Evolutionary conservation across 371 early-diverging fungal species (phyloP), one percentile per base, ranked within the genome.

Genomic region (Apophysomyces variabilis): DNA sequence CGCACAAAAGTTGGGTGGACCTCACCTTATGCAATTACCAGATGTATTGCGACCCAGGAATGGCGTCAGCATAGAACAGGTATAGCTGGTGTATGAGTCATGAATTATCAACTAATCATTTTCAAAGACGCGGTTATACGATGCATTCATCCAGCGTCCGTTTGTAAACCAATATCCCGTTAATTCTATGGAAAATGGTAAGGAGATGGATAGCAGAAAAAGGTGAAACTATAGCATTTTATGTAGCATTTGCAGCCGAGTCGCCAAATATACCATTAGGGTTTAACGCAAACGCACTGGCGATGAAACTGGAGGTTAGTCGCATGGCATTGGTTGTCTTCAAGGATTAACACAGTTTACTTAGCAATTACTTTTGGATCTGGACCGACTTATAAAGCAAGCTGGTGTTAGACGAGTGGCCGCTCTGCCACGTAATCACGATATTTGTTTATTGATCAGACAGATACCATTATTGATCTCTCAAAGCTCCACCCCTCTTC

Each of bases 21-120:
- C 91, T 21, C 97, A 93, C 64, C 92, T 93, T 6, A 76, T 91
- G 43, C 91, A 87, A 38, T 80, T 96, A 38, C 97, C 98, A 0
- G 98, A 97, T 13, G 70, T 84, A 0, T 73, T 96, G 38, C 75
- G 92, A 58, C 85, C 94, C 60, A 92, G 86, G 0, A 86, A 86
- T 60, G 94, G 93, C 2, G 82, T 97, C 18, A 85, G 78, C n/a
- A 75, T 88, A 0, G 88, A 87, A 26, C 96, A 96, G 79, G 70
- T 92, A 69, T 85, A 85, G 6, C 80, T 89, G 14, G 88, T 89
- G 63, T 13, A 41, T 1, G 13, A 89, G 89, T 61, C 61, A 69
- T 13, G 64, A 66, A 60, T 70, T 75, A 35, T 69, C 71, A 64
- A 78, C 79, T 44, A 72, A 41, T n/a, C 37, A 43, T 56, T 36